Evolutionary conservation across 1,284 basidiomycete species (phyloP), one percentile per base, ranked within the genome.

Genomic region (Leccinum pachyderme): DNA sequence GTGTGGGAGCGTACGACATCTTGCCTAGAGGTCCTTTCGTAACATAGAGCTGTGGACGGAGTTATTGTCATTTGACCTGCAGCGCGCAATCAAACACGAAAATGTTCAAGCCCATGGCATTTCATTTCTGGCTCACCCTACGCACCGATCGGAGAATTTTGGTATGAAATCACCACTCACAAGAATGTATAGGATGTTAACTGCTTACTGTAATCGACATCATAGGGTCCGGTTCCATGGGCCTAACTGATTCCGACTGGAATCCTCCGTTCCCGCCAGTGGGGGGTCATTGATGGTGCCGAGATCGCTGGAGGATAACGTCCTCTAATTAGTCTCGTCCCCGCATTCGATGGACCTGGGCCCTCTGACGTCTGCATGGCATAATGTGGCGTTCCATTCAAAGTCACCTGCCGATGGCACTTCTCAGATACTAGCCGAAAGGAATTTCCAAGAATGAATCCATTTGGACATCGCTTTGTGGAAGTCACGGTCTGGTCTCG

Each of bases 301-400:
- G 22, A 39, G 18, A 25, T 13, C 24, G 18, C 31, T 35, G 18
- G 37, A 31, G 47, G 52, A 48, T 47, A 63, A 58, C 62, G 58
- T 65, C 64, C 66, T 67, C 54, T 52, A 47, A 46, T 43, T 29
- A 33, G 37, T 41, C 51, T 51, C 9, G 18, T 18, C 8, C 9
- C 3, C 33, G 39, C 2, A 33, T 31, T 45, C 32, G 13, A 13
- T 31, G 7, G 27, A 7, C 32, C 32, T 7, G 13, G 32, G 32
- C 43, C 22, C 3, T 31, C 7, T 24, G 33, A 39, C 37, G 37
- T 47, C 45, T 32, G 15, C 41, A 22, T 47, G 49, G 49, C 51
- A 49, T 57, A 37, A 37, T 22, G 7, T 50, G 52, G 47, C 37
- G 46, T 39, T 41, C 54, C 13, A 25, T 35, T 12, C 37, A 22